phyloP scores from a whole-genome alignment of 352 stramenopile genomes.

The Pythium dissimile region DNA sequence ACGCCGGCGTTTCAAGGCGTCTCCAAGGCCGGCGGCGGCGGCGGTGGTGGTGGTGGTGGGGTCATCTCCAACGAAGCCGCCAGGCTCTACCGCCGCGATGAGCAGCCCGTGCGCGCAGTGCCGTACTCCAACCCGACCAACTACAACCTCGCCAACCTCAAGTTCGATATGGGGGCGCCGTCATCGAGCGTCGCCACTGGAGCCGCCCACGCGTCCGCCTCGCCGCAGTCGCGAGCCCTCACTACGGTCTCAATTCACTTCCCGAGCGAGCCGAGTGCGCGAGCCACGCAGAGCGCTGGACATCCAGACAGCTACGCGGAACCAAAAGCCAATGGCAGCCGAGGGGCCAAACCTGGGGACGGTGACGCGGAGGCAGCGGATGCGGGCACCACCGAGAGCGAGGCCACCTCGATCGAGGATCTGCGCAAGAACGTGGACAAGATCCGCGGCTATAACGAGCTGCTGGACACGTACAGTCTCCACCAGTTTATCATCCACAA shows the following conservation, averaged over 20 bases:
- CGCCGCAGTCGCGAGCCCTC: neutral
- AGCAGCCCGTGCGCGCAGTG: conserved; percentile 39
- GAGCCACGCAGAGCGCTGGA: neutral
- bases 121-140: conserved; percentile 62
- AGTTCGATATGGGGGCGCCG: conserved; percentile 56
- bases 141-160: conserved; percentile 74
- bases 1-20: conserved; percentile 52
- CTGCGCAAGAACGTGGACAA: conserved; percentile 73
- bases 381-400: conserved; percentile 2
- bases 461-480: conserved; percentile 74
- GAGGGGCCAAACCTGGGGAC: neutral
- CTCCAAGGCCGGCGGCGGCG: neutral
- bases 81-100: conserved; percentile 54
- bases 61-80: conserved; percentile 52
- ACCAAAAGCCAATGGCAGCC: neutral
- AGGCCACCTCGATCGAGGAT: conserved; percentile 53
- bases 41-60: conserved; percentile 28
- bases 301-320: neutral
- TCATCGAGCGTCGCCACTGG: neutral
- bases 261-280: neutral
- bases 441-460: conserved; percentile 77
- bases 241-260: conserved; percentile 25
- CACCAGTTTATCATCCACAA: conserved; percentile 91
- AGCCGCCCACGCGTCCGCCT: neutral
- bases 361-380: neutral